Conservation (phyloP, 1,284 basidiomycete genomes). For the Anthracocystis panici-leucophaei region DNA sequence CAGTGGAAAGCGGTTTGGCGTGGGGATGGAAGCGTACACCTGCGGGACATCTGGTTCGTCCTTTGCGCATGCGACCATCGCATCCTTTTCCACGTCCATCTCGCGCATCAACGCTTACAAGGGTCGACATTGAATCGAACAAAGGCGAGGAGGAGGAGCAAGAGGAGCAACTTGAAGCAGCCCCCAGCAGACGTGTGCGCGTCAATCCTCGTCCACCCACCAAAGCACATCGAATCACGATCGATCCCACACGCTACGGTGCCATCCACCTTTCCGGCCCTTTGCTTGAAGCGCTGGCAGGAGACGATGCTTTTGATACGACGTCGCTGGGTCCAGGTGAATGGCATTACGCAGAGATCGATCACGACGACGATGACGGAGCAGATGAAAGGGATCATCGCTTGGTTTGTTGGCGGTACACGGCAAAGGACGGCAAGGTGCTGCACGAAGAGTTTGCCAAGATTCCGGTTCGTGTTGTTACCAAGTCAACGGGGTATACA, state of each 20-base stretch:
- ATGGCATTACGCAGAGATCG: constrained; percentile 45
- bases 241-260: constrained; percentile 65
- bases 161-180: constrained; percentile 1
- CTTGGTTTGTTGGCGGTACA: constrained; percentile 45
- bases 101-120: constrained; percentile 14
- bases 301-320: constrained; percentile 26
- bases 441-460: constrained; percentile 50
- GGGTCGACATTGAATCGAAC: constrained; percentile 15
- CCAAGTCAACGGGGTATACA: background rate
- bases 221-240: constrained; percentile 55
- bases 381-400: constrained; percentile 12
- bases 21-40: constrained; percentile 68
- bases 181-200: constrained; percentile 21
- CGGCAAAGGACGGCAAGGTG: constrained; percentile 41
- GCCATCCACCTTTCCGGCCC: constrained; percentile 55
- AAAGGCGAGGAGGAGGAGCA: constrained; percentile 19
- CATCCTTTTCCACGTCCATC: constrained; percentile 55
- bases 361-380: constrained; percentile 18
- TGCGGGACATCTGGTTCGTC: constrained; percentile 61
- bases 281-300: constrained; percentile 48
- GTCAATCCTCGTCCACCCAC: constrained; percentile 44
- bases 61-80: constrained; percentile 61
- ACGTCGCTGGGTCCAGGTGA: constrained; percentile 27
- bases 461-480: constrained; percentile 32
- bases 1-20: constrained; percentile 46